phyloP scores from a whole-genome alignment of 2,329 filamentous ascomycete species.

The Microdochium bolleyi region DNA sequence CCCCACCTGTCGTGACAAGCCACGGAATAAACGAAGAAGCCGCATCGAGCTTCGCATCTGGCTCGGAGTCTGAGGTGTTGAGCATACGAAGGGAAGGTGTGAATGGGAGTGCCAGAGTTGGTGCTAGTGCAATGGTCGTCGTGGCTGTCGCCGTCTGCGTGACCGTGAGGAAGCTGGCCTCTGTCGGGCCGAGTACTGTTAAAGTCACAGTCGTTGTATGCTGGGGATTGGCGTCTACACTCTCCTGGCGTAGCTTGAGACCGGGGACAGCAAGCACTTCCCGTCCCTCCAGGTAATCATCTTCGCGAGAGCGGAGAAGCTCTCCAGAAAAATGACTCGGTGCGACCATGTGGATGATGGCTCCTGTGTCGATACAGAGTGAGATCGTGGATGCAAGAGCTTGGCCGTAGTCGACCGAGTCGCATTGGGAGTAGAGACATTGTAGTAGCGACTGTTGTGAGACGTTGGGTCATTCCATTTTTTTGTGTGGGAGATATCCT shows the following conservation, averaged over 20 bases:
- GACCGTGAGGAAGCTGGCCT: not conserved
- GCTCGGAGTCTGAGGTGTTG: not conserved
- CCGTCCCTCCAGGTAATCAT: constrained; percentile 18
- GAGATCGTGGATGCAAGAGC: constrained; percentile 18
- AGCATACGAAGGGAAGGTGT: not conserved
- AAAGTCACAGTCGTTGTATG: not conserved
- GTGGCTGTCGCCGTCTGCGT: not conserved
- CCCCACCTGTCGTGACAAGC: not conserved
- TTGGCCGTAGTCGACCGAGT: constrained; percentile 16
- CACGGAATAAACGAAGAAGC: not conserved
- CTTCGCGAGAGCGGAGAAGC: constrained; percentile 16
- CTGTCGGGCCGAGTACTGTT: not conserved
- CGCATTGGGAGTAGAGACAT: constrained; percentile 23
- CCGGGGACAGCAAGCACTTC: constrained; percentile 16
- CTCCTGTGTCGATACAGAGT: constrained; percentile 17
- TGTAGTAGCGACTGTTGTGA: constrained; percentile 17
- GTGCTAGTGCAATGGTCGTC: not conserved
- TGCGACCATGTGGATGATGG: constrained; percentile 20
- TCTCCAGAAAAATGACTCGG: constrained; percentile 11
- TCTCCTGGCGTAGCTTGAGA: constrained; percentile 17
- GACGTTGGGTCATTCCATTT: no score
- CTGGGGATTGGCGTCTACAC: constrained; percentile 7
- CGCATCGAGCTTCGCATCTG: not conserved
- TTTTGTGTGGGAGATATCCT: no score
- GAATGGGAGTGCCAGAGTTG: not conserved